A percentile compares a stretch with the other conserved stretches of the same genome.
These are phyloP conservation scores for Claviceps capensis DNA, from an alignment of 2,329 filamentous ascomycete species.

Conservation along the genomic window DNA sequence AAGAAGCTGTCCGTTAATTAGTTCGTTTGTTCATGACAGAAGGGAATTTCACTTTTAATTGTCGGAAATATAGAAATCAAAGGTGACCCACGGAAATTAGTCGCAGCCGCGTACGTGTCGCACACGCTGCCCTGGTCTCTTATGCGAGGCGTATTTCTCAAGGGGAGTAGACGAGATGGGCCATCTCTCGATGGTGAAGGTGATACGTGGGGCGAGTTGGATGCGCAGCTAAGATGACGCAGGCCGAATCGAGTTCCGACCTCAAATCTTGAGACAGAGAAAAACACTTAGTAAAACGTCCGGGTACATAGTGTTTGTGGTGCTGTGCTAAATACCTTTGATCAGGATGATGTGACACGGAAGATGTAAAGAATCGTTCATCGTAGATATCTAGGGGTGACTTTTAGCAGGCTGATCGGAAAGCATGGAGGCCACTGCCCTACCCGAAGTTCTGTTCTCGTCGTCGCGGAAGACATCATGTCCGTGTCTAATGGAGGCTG, in stretches of 20 bases:
- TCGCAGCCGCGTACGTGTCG: slow-evolving; percentile 2
- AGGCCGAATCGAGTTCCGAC: slow-evolving; percentile 20
- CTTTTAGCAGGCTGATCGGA: slow-evolving; percentile 8
- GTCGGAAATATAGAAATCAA: neutral
- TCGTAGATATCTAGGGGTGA: slow-evolving; percentile 12
- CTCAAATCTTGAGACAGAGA: slow-evolving; percentile 15
- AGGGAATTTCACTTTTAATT: neutral
- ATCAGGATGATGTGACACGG: slow-evolving; percentile 9
- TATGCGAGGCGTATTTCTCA: slow-evolving; percentile 11
- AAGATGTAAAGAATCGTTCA: slow-evolving; percentile 10
- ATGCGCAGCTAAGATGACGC: slow-evolving; percentile 22
- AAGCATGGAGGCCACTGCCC: neutral
- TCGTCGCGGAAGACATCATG: slow-evolving; percentile 20
- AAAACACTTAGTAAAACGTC: slow-evolving; percentile 4
- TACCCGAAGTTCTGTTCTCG: slow-evolving; percentile 15
- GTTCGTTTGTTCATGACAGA: neutral
- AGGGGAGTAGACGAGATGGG: slow-evolving; percentile 12
- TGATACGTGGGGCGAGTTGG: slow-evolving; percentile 25
- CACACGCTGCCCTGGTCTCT: slow-evolving; percentile 8
- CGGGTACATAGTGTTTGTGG: neutral
- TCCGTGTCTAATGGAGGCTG: slow-evolving; percentile 10
- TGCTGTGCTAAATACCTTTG: slow-evolving; percentile 11
- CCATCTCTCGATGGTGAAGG: slow-evolving; percentile 19
- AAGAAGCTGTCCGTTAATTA: slow-evolving; percentile 10
- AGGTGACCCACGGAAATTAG: slow-evolving; percentile 6